A percentile compares a stretch with the other conserved stretches of the same genome.
phyloP scores from a whole-genome alignment of 768 basidiomycete species.

The Lactarius akahatsu region DNA sequence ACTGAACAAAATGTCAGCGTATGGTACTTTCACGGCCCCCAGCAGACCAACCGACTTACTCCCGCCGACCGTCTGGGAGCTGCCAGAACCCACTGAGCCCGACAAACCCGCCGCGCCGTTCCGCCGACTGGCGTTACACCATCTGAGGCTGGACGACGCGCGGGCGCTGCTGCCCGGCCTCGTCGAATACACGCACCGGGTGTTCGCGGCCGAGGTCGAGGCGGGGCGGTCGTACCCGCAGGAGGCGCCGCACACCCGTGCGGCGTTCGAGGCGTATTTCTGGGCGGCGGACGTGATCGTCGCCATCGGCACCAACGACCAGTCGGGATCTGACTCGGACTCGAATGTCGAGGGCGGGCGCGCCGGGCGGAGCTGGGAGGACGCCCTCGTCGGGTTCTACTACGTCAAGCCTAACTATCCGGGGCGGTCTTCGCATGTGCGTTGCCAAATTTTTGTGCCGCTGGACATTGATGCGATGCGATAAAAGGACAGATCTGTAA shows the following conservation, averaged over 20 bases:
- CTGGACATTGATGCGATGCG: neutral
- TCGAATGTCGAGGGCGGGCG: constrained; percentile 45
- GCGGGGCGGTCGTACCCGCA: constrained; percentile 85
- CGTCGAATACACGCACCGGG: constrained; percentile 54
- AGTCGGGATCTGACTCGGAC: constrained; percentile 28
- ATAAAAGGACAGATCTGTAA: constrained; percentile 67
- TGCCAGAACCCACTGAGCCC: constrained; percentile 31
- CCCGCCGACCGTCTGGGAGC: constrained; percentile 51
- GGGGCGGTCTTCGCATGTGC: constrained; percentile 83
- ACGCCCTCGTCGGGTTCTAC: constrained; percentile 74
- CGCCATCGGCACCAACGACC: constrained; percentile 45
- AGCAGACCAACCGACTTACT: constrained; percentile 35
- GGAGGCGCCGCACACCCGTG: constrained; percentile 49
- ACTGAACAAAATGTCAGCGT: constrained; percentile 62
- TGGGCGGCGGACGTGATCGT: constrained; percentile 76
- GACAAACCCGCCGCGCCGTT: constrained; percentile 33
- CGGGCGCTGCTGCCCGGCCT: constrained; percentile 46
- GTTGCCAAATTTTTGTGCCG: constrained; percentile 34
- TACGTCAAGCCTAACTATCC: constrained; percentile 92
- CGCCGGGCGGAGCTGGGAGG: constrained; percentile 58
- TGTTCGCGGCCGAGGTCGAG: constrained; percentile 74
- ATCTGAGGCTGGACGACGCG: constrained; percentile 38
- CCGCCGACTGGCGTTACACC: constrained; percentile 33
- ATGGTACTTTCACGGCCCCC: constrained; percentile 56
- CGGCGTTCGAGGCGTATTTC: constrained; percentile 71